phyloP scores from a whole-genome alignment of 192 early-diverging fungal genomes.

The Podila clonocystis region DNA sequence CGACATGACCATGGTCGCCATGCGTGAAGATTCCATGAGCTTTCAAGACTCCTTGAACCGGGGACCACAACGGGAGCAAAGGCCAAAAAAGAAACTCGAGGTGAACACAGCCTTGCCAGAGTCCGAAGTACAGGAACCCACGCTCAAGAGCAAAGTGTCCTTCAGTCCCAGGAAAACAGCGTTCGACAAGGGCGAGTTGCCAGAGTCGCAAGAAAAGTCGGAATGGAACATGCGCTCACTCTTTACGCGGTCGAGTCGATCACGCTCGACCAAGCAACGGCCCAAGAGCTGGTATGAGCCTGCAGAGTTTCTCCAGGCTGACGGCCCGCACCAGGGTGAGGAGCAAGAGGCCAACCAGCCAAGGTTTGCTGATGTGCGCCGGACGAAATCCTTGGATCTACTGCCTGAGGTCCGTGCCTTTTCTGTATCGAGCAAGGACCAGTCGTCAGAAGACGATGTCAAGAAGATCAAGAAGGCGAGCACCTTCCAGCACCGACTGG shows the following conservation, averaged over 20 bases:
- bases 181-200: neutral
- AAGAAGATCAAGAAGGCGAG: constrained; percentile 14
- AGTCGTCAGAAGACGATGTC: neutral
- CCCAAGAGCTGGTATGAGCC: neutral
- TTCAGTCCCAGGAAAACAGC: neutral
- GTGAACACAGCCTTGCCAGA: no score
- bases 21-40: constrained; percentile 8
- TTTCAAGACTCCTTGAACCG: neutral
- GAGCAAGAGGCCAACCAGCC: neutral
- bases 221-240: neutral
- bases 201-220: neutral
- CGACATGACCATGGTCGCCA: constrained; percentile 14
- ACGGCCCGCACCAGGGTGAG: neutral
- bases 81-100: no score
- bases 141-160: neutral
- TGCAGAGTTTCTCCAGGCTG: neutral
- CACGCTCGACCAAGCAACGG: neutral
- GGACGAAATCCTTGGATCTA: neutral
- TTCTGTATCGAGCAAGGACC: neutral
- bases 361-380: neutral
- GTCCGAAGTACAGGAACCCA: no score
- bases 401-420: neutral
- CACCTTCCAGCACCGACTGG: constrained; percentile 18
- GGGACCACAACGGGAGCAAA: no score
- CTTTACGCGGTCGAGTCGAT: neutral